Conservation (phyloP, 176 grass and related monocot species). For the Alopecurus myosuroides region DNA sequence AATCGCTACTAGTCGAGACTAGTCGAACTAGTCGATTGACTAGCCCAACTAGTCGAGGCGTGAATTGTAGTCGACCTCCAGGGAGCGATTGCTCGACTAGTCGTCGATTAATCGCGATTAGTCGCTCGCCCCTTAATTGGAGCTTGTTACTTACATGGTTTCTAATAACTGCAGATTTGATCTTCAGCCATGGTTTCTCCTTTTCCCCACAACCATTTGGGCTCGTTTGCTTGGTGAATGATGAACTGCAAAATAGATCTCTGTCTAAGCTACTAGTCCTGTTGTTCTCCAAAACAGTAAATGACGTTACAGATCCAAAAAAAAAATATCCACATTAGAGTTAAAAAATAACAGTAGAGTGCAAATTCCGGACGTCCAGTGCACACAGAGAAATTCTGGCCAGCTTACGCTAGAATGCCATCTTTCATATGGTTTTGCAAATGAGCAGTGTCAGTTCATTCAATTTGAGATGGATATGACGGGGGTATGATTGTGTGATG, state of each 20-base stretch:
- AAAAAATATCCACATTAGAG: neutral
- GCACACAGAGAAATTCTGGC: neutral
- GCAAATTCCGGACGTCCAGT: neutral
- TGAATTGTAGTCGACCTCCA: too few relatives aligned
- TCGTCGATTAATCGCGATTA: too few relatives aligned
- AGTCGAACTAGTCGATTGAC: too few relatives aligned
- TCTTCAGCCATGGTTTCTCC: neutral
- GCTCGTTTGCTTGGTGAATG: neutral
- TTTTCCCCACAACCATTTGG: neutral
- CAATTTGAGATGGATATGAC: neutral
- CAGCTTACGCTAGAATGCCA: neutral
- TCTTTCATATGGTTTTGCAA: neutral
- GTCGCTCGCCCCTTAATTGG: too few relatives aligned
- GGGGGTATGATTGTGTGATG: neutral
- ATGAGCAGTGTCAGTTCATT: neutral
- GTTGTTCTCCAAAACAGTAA: neutral
- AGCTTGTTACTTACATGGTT: neutral
- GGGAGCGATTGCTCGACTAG: too few relatives aligned
- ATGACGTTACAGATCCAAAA: neutral
- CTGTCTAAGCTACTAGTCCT: neutral
- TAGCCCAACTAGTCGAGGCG: too few relatives aligned
- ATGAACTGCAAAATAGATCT: neutral
- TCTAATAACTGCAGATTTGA: neutral
- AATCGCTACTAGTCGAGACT: too few relatives aligned
- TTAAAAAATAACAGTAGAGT: too few relatives aligned